A percentile compares a stretch with the other conserved stretches of the same genome.
Conservation (phyloP, 2,329 filamentous ascomycete species). For the Rhinocladiella mackenziei region DNA sequence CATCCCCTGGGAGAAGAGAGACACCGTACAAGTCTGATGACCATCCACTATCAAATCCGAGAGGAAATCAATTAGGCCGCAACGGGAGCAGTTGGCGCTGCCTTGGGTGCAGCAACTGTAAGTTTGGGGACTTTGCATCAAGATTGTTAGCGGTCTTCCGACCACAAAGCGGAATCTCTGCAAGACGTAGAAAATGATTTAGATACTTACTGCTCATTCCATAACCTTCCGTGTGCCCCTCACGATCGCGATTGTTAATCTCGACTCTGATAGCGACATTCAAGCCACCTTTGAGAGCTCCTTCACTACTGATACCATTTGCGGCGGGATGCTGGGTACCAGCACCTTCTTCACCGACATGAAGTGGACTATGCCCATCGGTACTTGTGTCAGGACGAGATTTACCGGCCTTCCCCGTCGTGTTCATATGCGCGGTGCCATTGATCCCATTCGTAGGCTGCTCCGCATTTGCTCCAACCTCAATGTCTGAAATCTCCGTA, state of each 20-base stretch:
- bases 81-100: too few species aligned
- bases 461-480: conserved; percentile 8
- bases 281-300: conserved; percentile 41
- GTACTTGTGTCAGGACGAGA: conserved; percentile 22
- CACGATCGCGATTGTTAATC: conserved; percentile 41
- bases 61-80: too few species aligned
- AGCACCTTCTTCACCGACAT: conserved; percentile 70
- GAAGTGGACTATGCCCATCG: conserved; percentile 67
- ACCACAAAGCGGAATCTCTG: too few species aligned
- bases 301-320: conserved; percentile 39
- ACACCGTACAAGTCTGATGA: too few species aligned
- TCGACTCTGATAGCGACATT: conserved; percentile 47
- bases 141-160: too few species aligned
- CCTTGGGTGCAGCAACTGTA: too few species aligned
- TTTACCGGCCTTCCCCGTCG: conserved; percentile 25
- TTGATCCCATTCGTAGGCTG: conserved; percentile 29
- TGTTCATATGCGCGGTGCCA: conserved; percentile 9
- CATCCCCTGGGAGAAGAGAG: too few species aligned
- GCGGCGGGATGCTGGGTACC: conserved; percentile 76
- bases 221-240: conserved; percentile 46
- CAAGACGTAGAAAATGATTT: not conserved
- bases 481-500: conserved; percentile 48
- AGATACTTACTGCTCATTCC: conserved; percentile 45
- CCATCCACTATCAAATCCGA: too few species aligned
- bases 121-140: too few species aligned